Percentiles rank a stretch among this genome's conserved stretches.
These are phyloP conservation scores for Telfairia occidentalis DNA, from an alignment of 331 rosid genomes.

Conservation along the genomic window DNA sequence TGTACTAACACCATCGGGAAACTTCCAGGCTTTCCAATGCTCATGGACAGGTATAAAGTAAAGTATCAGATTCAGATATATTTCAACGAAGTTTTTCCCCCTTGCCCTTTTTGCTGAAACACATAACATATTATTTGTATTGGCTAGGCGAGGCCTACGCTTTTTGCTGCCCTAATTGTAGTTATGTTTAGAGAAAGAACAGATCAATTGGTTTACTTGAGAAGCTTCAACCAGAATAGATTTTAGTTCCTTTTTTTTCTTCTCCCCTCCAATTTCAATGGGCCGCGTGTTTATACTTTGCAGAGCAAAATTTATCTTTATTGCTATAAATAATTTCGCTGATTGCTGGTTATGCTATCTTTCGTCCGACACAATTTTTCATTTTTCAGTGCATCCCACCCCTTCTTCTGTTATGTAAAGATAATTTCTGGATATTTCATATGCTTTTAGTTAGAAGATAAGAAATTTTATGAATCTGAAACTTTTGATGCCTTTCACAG, in stretches of 20 bases:
- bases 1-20: conserved; percentile 2
- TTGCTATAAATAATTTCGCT: background rate
- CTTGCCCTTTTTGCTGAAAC: background rate
- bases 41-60: conserved; percentile 3
- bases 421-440: background rate
- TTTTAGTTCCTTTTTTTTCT: conserved; percentile 1
- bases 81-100: background rate
- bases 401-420: background rate
- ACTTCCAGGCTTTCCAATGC: background rate
- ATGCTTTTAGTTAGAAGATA: background rate
- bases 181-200: conserved; percentile 8
- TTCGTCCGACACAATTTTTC: background rate
- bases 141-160: conserved; percentile 8
- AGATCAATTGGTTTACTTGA: conserved; percentile 1
- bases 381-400: background rate
- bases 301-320: background rate
- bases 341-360: background rate
- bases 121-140: background rate
- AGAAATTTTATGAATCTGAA: background rate
- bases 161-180: conserved; percentile 9
- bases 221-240: background rate
- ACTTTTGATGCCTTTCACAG: background rate
- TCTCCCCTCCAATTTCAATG: background rate
- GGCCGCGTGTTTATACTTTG: background rate
- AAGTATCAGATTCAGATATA: conserved; percentile 6